phyloP scores from a whole-genome alignment of 306 rosid genomes.

The Inga laurina region DNA sequence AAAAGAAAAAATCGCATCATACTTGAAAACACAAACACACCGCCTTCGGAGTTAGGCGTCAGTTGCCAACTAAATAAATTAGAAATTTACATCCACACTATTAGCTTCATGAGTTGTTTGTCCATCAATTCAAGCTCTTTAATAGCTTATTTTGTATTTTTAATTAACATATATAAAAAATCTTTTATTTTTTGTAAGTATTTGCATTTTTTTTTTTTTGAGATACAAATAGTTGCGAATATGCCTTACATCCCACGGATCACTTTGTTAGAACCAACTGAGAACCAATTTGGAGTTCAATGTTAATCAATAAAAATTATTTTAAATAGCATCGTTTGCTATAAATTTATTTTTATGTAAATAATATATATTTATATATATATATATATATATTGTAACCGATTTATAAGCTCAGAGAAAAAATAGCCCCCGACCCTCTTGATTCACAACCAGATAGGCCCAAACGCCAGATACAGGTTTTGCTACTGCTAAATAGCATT shows the following conservation, averaged over 20 bases:
- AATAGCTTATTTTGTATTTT: neutral
- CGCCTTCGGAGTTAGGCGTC: neutral
- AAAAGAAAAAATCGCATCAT: neutral
- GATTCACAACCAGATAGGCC: neutral
- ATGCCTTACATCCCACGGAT: neutral
- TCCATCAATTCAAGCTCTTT: neutral
- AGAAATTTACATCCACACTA: neutral
- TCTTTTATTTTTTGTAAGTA: too few relatives aligned
- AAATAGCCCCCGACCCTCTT: neutral
- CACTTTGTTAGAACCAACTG: neutral
- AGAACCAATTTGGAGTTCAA: neutral
- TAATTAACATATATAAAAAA: neutral
- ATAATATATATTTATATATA: too few relatives aligned
- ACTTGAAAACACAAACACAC: neutral
- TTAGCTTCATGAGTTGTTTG: neutral
- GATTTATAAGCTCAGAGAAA: neutral
- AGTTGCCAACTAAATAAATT: neutral
- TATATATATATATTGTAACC: too few relatives aligned
- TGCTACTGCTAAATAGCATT: too few relatives aligned
- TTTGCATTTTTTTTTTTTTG: too few relatives aligned
- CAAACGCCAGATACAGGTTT: neutral
- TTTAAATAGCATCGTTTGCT: too few relatives aligned
- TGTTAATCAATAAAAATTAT: too few relatives aligned
- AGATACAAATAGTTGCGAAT: neutral
- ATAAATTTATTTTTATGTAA: too few relatives aligned